Evolutionary conservation across 306 rosid genomes (phyloP), one percentile per base, ranked within the genome.

Genomic region (Vigna unguiculata): DNA sequence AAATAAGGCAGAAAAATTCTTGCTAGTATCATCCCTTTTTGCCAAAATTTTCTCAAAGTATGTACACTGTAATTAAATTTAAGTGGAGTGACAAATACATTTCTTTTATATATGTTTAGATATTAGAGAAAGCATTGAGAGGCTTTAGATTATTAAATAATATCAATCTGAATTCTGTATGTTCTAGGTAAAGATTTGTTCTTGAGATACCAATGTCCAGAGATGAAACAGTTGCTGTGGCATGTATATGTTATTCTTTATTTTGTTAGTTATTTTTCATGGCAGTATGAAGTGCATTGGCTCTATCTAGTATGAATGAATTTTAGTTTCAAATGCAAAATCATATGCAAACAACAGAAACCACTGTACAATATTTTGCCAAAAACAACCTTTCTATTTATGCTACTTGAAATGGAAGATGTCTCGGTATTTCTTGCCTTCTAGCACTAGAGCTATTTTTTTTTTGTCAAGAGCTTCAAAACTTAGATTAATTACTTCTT

Each of bases 51-150:
- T 61, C 22, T 61, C 8, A 28, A 28, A 34, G 12, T 34, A 3
- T 57, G 34, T 74, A 62, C 34, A n/a, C 28, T 59, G 45, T 58
- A 16, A 58, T 73, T 57, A 41, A 73, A 41, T 41, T 41, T 73
- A 73, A 73, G 30, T 72, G 7, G 21, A 28, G 67, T 0, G 0
- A 7, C 67, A 25, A 20, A 22, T 57, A 57, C 13, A 55, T 55
- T 19, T 53, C 13, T 20, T 52, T 9, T 21, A 54, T 54, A 24
- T 57, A 13, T 54, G 9, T 59, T 14, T 28, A 25, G 19, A 28
- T 59, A 59, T 28, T 59, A 55, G 16, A 55, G 8, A 57, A 13
- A 57, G 38, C 10, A 57, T 24, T 3, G 38, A 24, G 9, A 8
- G 64, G 30, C 6, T 55, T 53, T 55, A 16, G 32, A 10, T 22